These are phyloP conservation scores for Plantago major DNA, from an alignment of 257 asterid genomes.

Conservation along the genomic window DNA sequence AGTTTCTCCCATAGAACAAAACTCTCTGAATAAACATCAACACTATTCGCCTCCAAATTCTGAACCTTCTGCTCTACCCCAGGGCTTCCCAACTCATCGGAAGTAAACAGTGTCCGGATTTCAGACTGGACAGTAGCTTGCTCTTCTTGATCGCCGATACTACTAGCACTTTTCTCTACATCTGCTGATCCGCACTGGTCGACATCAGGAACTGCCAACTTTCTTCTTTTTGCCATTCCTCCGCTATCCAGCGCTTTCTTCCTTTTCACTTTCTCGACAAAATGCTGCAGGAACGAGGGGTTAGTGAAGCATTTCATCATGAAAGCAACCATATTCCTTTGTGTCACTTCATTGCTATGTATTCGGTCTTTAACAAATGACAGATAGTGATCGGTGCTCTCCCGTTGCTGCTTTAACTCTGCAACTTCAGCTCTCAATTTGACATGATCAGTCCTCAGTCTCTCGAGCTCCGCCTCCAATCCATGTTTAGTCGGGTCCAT, in stretches of 20 bases:
- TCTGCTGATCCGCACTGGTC: slow-evolving; percentile 9
- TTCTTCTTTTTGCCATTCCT: slow-evolving; percentile 25
- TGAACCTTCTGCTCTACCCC: slow-evolving; percentile 24
- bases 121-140: slow-evolving; percentile 34
- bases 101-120: slow-evolving; percentile 32
- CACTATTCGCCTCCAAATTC: slow-evolving; percentile 18
- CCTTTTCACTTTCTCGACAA: slow-evolving; percentile 33
- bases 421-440: slow-evolving; percentile 38
- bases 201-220: slow-evolving; percentile 6
- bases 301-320: slow-evolving; percentile 46
- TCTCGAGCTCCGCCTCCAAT: slow-evolving; percentile 43
- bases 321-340: slow-evolving; percentile 40
- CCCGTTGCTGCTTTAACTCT: slow-evolving; percentile 47
- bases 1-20: slow-evolving; percentile 89
- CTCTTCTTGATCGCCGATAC: slow-evolving; percentile 34
- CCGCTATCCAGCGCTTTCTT: slow-evolving; percentile 22
- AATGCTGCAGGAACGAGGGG: slow-evolving; percentile 38
- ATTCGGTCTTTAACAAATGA: slow-evolving; percentile 45
- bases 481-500: slow-evolving; percentile 26
- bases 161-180: slow-evolving; percentile 21
- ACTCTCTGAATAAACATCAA: slow-evolving; percentile 41
- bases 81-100: slow-evolving; percentile 43
- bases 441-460: slow-evolving; percentile 40
- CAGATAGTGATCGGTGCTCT: slow-evolving; percentile 34
- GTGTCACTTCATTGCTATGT: slow-evolving; percentile 38